Evolutionary conservation across 352 stramenopile genomes (phyloP), one percentile per base, ranked within the genome.

Genomic region (Detonula confervacea): DNA sequence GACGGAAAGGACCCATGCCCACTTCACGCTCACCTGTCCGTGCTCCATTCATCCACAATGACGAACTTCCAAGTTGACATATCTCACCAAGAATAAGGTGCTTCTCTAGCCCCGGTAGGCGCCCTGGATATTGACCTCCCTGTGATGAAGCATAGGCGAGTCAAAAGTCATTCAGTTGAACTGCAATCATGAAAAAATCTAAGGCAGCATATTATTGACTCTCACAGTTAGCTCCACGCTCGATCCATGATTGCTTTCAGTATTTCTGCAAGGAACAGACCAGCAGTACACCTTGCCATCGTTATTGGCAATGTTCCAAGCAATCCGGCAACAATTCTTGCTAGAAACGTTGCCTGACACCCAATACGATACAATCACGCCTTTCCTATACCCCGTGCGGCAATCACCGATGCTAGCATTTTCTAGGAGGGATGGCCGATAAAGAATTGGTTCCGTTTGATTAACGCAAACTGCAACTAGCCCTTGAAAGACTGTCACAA

Each of bases 1-100:
- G 37, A 47, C 35, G 18, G 47, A 79, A 77, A 33, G 73, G 66
- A 64, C 78, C 78, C 8, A 83, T 37, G 24, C 55, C 44, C 51
- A 83, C 47, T 77, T 83, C 73, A 76, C 63, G 74, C 20, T 80
- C 78, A 27, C 72, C 83, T n/a, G 64, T 75, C 16, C 55, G 61
- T 24, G 72, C 42, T 37, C 78, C 73, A 60, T 76, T 83, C 73
- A 80, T 72, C 72, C 77, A 85, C 20, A 80, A 69, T 4, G 73
- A 80, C 11, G 67, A 80, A 60, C 22, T 14, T 2, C 78, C 78
- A 54, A 82, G 30, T 22, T 74, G 18, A 37, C 54, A 75, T 9
- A 80, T 68, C 29, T 78, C 67, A 20, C 78, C 78, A n/a, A 78
- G 55, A 24, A 60, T 27, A 30, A 22, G 49, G 16, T 86, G 65